Conservation (phyloP, 1,284 basidiomycete species). For the Moniliella sp. region DNA sequence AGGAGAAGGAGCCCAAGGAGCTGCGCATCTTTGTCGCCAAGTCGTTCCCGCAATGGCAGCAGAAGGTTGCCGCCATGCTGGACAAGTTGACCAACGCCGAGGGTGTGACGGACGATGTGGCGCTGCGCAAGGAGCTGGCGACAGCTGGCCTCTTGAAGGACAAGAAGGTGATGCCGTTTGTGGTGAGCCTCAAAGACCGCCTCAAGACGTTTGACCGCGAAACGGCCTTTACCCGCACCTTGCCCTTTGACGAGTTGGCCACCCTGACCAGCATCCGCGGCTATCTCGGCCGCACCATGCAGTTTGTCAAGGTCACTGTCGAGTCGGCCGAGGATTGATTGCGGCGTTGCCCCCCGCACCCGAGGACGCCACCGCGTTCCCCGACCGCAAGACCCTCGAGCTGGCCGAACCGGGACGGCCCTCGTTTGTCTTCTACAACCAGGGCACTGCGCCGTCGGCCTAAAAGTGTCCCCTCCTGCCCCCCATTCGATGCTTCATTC, state of each 20-base stretch:
- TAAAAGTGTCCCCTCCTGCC: no score
- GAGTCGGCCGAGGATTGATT: slow-evolving; percentile 50
- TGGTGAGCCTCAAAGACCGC: slow-evolving; percentile 80
- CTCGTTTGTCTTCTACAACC: background rate
- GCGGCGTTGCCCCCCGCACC: slow-evolving; percentile 37
- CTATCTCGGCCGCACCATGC: slow-evolving; percentile 65
- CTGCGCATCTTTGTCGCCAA: slow-evolving; percentile 74
- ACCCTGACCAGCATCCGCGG: slow-evolving; percentile 40
- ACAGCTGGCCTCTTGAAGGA: slow-evolving; percentile 74
- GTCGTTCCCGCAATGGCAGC: slow-evolving; percentile 81
- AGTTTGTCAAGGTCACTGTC: slow-evolving; percentile 51
- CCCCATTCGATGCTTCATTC: no score
- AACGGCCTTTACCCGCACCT: slow-evolving; percentile 61
- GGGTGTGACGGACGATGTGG: slow-evolving; percentile 59
- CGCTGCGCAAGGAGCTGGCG: slow-evolving; percentile 50
- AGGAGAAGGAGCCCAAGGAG: slow-evolving; percentile 43
- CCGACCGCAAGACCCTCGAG: slow-evolving; percentile 52
- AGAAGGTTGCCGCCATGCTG: slow-evolving; percentile 55
- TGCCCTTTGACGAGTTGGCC: slow-evolving; percentile 67
- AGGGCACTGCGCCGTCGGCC: no score
- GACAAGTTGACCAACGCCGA: slow-evolving; percentile 46
- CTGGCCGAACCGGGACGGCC: slow-evolving; percentile 54
- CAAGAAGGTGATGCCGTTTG: slow-evolving; percentile 85
- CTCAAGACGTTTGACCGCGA: slow-evolving; percentile 55
- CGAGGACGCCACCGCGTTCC: slow-evolving; percentile 41